Base-by-base conservation (phyloP, 1,284 basidiomycete species). In the Phellopilus nigrolimitatus region DNA sequence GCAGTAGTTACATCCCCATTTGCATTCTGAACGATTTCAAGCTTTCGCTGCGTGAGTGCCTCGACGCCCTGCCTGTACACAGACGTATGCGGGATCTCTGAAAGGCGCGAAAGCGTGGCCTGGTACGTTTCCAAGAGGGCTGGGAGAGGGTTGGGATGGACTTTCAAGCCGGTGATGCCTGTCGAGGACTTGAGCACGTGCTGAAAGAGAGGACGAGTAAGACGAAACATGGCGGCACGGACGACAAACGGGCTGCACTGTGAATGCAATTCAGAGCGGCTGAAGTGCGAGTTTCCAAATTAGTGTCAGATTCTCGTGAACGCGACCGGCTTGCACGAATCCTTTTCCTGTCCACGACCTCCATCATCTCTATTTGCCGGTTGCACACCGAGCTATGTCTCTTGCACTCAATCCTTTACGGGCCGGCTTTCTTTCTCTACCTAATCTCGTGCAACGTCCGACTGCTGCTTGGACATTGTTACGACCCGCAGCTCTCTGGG, bases 11-110 rank as follows among this genome's bases (percentile, higher is more conserved):
- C 69, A 61, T 91, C 79, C 42, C 78, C 84, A 45, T 80, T 80
- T 27, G 82, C 84, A 49, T 68, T 66, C 62, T 91, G 74, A 47
- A 97, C 76, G 50, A 91, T 76, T 58, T 73, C 76, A 56, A 97
- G 78, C 62, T 92, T 87, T 64, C 85, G 81, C 62, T 84, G 80
- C n/a, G 89, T 92, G 58, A 97, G 75, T 4, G 91, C 86, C 67
- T 95, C 89, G 5, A 84, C 84, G 45, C 91, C 86, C 70, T 97
- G 95, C 53, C 91, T 83, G 72, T 97, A 99, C 49, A 95, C 86
- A 56, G 90, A 88, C 40, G 83, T 78, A 54, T 76, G 68, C 9
- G 95, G 95, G 54, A 97, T 79, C 47, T 76, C 66, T 3, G 78
- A 70, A 45, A 97, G 81, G 3, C 80, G 66, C 19, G 78, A 68